Conservation (phyloP, 139 green algal species). For the Chlamydomonas sp. region DNA sequence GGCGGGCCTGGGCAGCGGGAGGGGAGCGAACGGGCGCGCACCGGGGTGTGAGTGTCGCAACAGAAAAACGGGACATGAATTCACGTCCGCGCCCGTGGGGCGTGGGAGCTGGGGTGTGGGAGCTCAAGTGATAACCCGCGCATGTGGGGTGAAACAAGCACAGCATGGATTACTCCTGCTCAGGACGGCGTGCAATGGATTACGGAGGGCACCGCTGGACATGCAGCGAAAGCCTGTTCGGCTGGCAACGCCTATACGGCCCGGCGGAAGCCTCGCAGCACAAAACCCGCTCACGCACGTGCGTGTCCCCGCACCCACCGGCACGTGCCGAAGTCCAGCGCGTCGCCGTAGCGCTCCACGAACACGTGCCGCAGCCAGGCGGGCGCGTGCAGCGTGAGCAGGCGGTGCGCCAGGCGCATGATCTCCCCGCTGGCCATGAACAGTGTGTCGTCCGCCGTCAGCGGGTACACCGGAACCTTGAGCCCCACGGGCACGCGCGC, state of each 20-base stretch:
- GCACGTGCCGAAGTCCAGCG: conserved; percentile 32
- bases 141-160: too few species aligned
- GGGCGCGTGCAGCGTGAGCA: conserved; percentile 17
- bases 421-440: conserved; percentile 27
- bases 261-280: neutral
- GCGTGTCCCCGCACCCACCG: neutral
- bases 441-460: conserved; percentile 25
- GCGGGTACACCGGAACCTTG: conserved; percentile 37
- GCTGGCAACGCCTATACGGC: too few species aligned
- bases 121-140: too few species aligned
- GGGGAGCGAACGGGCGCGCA: too few species aligned
- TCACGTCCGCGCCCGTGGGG: too few species aligned
- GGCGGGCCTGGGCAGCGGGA: conserved; percentile 13
- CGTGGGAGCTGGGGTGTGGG: too few species aligned
- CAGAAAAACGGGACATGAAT: too few species aligned
- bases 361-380: conserved; percentile 31
- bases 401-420: conserved; percentile 31
- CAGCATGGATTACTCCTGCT: neutral
- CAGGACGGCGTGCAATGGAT: too few species aligned
- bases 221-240: too few species aligned
- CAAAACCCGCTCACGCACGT: neutral
- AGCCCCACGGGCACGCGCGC: conserved; percentile 12
- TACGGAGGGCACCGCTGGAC: too few species aligned
- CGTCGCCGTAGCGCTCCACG: conserved; percentile 15
- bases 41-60: too few species aligned